Conservation (phyloP, 495 filamentous ascomycete species). For the Aspergillus sparsus region DNA sequence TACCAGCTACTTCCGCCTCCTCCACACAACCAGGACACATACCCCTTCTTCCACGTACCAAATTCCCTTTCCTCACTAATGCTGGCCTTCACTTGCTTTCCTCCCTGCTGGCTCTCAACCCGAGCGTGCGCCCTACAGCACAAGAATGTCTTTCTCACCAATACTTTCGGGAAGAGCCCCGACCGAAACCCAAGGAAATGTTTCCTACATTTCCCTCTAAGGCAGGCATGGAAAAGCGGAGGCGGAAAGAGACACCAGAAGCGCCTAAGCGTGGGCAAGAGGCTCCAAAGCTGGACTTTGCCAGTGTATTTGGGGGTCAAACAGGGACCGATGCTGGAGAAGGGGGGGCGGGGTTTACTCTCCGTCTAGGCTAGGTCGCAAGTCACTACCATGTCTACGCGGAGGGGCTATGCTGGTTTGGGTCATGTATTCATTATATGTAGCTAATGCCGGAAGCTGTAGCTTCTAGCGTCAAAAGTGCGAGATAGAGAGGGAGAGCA, state of each 20-base stretch:
- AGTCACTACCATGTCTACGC: no score
- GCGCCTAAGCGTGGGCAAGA: constrained; percentile 79
- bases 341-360: constrained; percentile 77
- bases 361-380: constrained; percentile 62
- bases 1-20: constrained; percentile 57
- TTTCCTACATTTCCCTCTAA: constrained; percentile 93
- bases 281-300: constrained; percentile 64
- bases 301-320: constrained; percentile 75
- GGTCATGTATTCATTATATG: no score
- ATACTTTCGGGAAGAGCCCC: constrained; percentile 89
- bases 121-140: constrained; percentile 67
- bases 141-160: constrained; percentile 70
- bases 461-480: no score
- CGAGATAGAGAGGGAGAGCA: no score
- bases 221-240: constrained; percentile 84
- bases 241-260: constrained; percentile 72
- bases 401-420: no score
- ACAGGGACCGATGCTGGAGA: constrained; percentile 67
- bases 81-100: constrained; percentile 71
- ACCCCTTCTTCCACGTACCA: constrained; percentile 56
- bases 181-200: constrained; percentile 81
- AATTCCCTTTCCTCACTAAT: constrained; percentile 78
- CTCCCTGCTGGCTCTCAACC: constrained; percentile 73
- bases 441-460: no score
- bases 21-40: constrained; percentile 27